These are phyloP conservation scores for Corrigiola litoralis DNA, from an alignment of 179 eudicot genomes.

Conservation along the genomic window DNA sequence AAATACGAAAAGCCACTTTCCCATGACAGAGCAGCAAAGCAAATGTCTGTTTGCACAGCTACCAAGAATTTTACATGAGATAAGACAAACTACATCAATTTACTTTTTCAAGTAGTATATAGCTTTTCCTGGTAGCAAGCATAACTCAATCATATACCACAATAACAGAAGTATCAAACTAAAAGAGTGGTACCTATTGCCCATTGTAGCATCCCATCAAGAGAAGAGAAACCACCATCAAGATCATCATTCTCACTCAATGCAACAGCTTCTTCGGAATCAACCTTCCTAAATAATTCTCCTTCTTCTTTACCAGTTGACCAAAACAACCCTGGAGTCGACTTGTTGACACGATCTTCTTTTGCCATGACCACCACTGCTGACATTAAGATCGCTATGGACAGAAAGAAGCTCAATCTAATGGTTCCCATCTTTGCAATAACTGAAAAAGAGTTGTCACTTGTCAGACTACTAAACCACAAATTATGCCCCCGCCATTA, in stretches of 20 bases:
- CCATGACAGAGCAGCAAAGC: too few species aligned
- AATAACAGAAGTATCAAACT: neutral
- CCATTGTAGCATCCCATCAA: constrained; percentile 94
- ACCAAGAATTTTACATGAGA: too few species aligned
- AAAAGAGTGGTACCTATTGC: constrained; percentile 58
- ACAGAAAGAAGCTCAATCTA: constrained; percentile 26
- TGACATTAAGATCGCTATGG: constrained; percentile 16
- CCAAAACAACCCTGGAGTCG: constrained; percentile 49
- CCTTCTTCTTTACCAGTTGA: constrained; percentile 53
- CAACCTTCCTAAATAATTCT: constrained; percentile 42
- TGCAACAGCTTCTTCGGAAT: constrained; percentile 38
- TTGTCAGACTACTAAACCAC: neutral
- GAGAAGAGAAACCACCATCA: constrained; percentile 93
- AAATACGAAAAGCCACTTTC: too few species aligned
- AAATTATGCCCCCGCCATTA: too few species aligned
- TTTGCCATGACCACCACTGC: constrained; percentile 19
- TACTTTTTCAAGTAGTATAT: too few species aligned
- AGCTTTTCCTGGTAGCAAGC: neutral
- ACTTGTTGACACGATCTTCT: constrained; percentile 36
- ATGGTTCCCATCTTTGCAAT: constrained; percentile 22
- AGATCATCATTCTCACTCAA: constrained; percentile 50
- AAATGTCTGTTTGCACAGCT: too few species aligned
- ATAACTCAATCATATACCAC: neutral
- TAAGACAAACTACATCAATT: too few species aligned
- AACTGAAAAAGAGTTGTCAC: constrained; percentile 3